Percentiles rank a stretch among this genome's conserved stretches.
These are phyloP conservation scores for Senecio squalidus DNA, from an alignment of 140 eudicot species.

Conservation along the genomic window DNA sequence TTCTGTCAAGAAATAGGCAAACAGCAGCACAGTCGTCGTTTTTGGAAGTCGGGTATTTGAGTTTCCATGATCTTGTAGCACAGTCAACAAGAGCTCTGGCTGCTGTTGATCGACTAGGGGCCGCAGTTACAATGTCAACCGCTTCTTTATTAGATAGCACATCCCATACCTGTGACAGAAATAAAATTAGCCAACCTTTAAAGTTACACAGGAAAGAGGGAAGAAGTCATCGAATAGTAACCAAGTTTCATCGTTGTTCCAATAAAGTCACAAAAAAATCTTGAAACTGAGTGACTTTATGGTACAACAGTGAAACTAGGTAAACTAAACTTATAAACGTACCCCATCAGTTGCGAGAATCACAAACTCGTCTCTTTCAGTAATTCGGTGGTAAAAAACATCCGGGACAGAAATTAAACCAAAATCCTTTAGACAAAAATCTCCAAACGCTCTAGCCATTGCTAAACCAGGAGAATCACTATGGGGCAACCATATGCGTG, in stretches of 20 bases:
- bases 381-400: constrained; percentile 55
- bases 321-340: background rate
- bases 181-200: background rate
- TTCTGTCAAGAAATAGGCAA: constrained; percentile 53
- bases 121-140: constrained; percentile 58
- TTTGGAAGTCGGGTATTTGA: constrained; percentile 71
- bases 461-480: constrained; percentile 79
- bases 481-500: constrained; percentile 78
- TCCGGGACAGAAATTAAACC: constrained; percentile 83
- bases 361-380: constrained; percentile 56
- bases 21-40: constrained; percentile 78
- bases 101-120: constrained; percentile 59
- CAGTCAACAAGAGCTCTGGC: constrained; percentile 81
- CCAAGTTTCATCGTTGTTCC: too few relatives aligned
- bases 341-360: constrained; percentile 87
- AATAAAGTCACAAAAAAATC: too few relatives aligned
- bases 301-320: background rate
- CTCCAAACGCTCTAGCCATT: constrained; percentile 87
- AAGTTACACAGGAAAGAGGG: background rate
- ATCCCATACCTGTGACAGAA: constrained; percentile 69
- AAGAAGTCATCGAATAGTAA: too few relatives aligned
- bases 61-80: constrained; percentile 86
- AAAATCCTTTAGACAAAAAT: constrained; percentile 74
- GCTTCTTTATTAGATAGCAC: constrained; percentile 82
- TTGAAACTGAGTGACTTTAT: too few relatives aligned